phyloP scores from a whole-genome alignment of 306 rosid species.

The Quercus cerris region DNA sequence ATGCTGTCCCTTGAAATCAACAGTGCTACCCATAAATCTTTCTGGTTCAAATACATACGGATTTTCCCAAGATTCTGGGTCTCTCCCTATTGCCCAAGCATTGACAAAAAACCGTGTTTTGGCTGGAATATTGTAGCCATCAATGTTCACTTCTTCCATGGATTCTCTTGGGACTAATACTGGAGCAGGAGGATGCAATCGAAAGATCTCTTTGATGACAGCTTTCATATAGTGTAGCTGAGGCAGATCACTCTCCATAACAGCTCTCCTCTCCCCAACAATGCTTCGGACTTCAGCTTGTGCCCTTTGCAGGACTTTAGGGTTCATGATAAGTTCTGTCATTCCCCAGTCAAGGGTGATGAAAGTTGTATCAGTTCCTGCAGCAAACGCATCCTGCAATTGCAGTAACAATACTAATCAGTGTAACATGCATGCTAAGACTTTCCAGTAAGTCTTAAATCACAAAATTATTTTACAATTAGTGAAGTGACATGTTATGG shows the following conservation, averaged over 20 bases:
- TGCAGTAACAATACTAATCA: background rate
- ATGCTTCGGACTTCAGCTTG: slow-evolving; percentile 53
- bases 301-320: slow-evolving; percentile 45
- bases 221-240: slow-evolving; percentile 48
- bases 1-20: slow-evolving; percentile 56
- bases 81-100: slow-evolving; percentile 72
- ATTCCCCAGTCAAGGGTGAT: slow-evolving; percentile 70
- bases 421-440: background rate
- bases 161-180: slow-evolving; percentile 68
- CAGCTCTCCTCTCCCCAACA: slow-evolving; percentile 44
- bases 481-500: no score
- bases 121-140: slow-evolving; percentile 52
- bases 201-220: slow-evolving; percentile 49
- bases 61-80: slow-evolving; percentile 56
- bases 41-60: slow-evolving; percentile 52
- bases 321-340: slow-evolving; percentile 64
- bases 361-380: slow-evolving; percentile 70
- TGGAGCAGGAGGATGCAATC: slow-evolving; percentile 64
- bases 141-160: slow-evolving; percentile 47
- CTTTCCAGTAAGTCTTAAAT: background rate
- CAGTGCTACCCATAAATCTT: slow-evolving; percentile 45
- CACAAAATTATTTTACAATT: no score
- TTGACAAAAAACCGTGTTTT: slow-evolving; percentile 61
- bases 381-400: slow-evolving; percentile 70
- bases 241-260: slow-evolving; percentile 50